Percentiles rank a stretch among this genome's conserved stretches.
phyloP scores from a whole-genome alignment of 345 rosid genomes.

The Camelina neglecta region DNA sequence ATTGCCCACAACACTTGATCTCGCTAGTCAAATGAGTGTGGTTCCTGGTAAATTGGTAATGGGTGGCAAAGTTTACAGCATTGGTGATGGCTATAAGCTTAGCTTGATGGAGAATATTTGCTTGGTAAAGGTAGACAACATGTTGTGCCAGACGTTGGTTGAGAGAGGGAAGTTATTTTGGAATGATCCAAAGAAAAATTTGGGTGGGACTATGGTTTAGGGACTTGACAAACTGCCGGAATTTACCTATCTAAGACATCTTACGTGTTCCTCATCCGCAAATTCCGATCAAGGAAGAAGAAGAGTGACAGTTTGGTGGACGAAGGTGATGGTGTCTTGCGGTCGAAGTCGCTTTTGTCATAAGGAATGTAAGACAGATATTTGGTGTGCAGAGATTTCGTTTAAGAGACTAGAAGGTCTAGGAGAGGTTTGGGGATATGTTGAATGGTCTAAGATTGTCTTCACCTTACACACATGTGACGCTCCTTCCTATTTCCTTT shows the following conservation, averaged over 20 bases:
- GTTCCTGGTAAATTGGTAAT: not conserved
- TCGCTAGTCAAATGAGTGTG: not conserved
- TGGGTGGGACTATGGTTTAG: not conserved
- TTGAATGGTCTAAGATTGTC: conserved; percentile 7
- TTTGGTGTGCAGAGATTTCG: conserved; percentile 12
- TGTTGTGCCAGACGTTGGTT: not conserved
- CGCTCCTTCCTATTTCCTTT: not conserved
- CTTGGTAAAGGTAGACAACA: not conserved
- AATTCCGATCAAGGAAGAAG: no score
- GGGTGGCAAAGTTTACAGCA: not conserved
- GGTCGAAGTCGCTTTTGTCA: not conserved
- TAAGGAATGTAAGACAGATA: not conserved
- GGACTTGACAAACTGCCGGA: no score
- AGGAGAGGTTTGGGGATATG: not conserved
- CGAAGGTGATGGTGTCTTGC: not conserved
- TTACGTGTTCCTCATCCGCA: no score
- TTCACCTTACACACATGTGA: not conserved
- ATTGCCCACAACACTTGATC: not conserved
- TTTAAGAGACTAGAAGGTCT: not conserved
- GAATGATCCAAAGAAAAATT: not conserved
- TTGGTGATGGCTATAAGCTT: not conserved
- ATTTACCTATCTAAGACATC: no score
- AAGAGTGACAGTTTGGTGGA: no score
- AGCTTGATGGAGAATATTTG: not conserved
- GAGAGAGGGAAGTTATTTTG: not conserved